These are phyloP conservation scores for Gastrolobium villosum DNA, from an alignment of 306 rosid species.

Conservation along the genomic window DNA sequence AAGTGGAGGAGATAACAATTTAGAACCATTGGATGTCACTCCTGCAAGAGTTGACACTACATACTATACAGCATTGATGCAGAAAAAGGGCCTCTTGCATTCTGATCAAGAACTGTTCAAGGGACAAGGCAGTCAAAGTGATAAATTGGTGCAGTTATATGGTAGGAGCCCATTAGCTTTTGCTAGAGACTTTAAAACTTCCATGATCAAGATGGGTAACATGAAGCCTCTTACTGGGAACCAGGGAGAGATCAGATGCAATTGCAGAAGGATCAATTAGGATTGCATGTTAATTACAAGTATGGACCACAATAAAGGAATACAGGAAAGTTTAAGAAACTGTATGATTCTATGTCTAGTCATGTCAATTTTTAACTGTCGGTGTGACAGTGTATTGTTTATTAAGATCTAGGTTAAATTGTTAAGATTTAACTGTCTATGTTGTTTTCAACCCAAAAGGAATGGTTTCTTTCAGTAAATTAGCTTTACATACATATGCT, in stretches of 20 bases:
- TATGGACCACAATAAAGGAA: neutral
- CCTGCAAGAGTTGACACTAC: conserved; percentile 45
- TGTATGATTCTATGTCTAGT: neutral
- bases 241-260: conserved; percentile 51
- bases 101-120: conserved; percentile 59
- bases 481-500: too few relatives aligned
- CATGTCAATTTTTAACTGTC: neutral
- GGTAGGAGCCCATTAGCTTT: conserved; percentile 30
- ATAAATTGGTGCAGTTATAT: conserved; percentile 47
- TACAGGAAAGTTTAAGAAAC: neutral
- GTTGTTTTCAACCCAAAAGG: too few relatives aligned
- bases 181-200: conserved; percentile 55
- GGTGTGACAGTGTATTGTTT: neutral
- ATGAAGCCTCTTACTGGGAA: conserved; percentile 52
- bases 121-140: conserved; percentile 53
- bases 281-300: neutral
- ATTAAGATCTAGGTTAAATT: neutral
- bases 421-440: too few relatives aligned
- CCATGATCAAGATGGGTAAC: conserved; percentile 63
- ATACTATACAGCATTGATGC: conserved; percentile 45
- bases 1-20: conserved; percentile 48
- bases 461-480: too few relatives aligned
- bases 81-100: conserved; percentile 55
- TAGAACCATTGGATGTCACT: conserved; percentile 46
- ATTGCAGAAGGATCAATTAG: conserved; percentile 55